Conservation (phyloP, 192 early-diverging fungal genomes). For the Cetraspora pellucida region DNA sequence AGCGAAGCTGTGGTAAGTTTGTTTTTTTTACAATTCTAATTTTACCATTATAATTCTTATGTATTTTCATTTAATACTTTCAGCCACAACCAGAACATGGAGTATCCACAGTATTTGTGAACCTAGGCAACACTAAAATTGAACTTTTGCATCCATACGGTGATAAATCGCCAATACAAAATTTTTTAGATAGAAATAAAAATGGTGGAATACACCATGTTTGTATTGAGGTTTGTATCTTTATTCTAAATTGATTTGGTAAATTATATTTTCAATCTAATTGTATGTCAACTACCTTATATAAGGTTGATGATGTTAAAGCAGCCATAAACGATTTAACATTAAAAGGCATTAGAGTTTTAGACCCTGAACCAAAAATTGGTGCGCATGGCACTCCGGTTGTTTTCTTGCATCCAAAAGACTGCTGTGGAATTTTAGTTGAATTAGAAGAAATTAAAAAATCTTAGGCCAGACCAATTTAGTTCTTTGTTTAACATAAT, state of each 20-base stretch:
- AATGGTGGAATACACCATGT: slow-evolving; percentile 84
- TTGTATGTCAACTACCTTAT: neutral
- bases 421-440: slow-evolving; percentile 81
- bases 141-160: slow-evolving; percentile 78
- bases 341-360: slow-evolving; percentile 61
- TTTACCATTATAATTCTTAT: slow-evolving; percentile 3
- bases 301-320: slow-evolving; percentile 64
- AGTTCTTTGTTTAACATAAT: too few species aligned
- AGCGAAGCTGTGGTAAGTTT: slow-evolving; percentile 62
- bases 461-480: too few species aligned
- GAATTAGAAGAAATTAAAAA: slow-evolving; percentile 60
- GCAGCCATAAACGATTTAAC: slow-evolving; percentile 69
- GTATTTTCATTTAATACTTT: neutral
- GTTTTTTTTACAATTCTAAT: neutral
- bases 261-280: neutral
- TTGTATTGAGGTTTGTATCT: slow-evolving; percentile 64
- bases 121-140: slow-evolving; percentile 85
- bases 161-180: slow-evolving; percentile 74
- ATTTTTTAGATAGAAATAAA: slow-evolving; percentile 79
- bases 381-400: slow-evolving; percentile 82
- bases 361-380: slow-evolving; percentile 76
- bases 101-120: slow-evolving; percentile 84
- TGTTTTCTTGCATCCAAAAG: slow-evolving; percentile 81
- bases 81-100: slow-evolving; percentile 79
- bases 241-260: neutral